phyloP scores from a whole-genome alignment of 768 basidiomycete genomes.

The Leccinum boreale region DNA sequence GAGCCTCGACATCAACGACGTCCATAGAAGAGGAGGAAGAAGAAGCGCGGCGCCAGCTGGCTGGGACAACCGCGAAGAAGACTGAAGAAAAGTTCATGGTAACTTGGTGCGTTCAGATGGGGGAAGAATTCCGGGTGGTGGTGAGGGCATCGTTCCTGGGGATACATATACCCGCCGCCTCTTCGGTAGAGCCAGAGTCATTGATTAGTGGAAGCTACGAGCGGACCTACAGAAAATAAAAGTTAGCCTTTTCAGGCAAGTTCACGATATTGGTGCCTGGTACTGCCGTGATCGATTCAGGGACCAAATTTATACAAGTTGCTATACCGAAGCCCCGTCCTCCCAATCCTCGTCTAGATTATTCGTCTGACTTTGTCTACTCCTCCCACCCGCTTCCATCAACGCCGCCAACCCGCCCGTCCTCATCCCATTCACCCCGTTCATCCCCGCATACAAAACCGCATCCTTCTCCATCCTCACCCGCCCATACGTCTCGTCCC shows the following conservation, averaged over 20 bases:
- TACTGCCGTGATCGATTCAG: neutral
- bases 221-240: neutral
- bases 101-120: neutral
- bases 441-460: conserved; percentile 19
- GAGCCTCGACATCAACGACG: no score
- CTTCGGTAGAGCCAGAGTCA: neutral
- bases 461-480: conserved; percentile 23
- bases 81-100: neutral
- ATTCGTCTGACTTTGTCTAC: conserved; percentile 13
- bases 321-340: conserved; percentile 25
- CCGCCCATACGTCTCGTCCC: conserved; percentile 31
- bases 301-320: neutral
- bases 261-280: neutral
- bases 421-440: conserved; percentile 1
- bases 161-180: conserved; percentile 1
- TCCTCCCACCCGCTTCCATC: conserved; percentile 25
- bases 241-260: conserved; percentile 2
- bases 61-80: conserved; percentile 5
- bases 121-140: neutral
- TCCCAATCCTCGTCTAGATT: conserved; percentile 30
- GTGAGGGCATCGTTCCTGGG: neutral
- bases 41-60: conserved; percentile 11
- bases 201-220: no score
- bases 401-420: conserved; percentile 18
- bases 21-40: no score